Evolutionary conservation across 331 rosid species (phyloP).

Genomic region (Erythrophleum ivorense): DNA sequence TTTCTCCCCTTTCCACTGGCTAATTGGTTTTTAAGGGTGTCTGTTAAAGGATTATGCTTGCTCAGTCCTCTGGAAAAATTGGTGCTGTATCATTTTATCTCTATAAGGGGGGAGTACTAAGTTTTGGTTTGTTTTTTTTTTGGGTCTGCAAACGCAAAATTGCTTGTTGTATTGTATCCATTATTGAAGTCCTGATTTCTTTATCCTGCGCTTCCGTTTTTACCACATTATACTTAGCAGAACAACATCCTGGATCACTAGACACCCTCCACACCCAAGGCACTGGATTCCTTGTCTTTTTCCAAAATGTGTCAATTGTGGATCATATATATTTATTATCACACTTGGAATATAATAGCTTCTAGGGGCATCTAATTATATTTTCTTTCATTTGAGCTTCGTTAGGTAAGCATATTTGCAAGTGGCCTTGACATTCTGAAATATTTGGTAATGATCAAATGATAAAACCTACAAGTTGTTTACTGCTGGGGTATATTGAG

Average conservation of each 20-base stretch:
- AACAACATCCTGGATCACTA: constrained; percentile 1
- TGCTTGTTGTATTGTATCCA: not conserved
- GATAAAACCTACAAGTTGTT: not conserved
- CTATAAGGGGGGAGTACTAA: not conserved
- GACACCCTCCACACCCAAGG: not conserved
- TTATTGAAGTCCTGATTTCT: not conserved
- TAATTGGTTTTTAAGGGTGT: constrained; percentile 27
- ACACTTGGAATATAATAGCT: not conserved
- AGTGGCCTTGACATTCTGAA: constrained; percentile 23
- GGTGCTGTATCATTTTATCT: not conserved
- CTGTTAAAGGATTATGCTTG: constrained; percentile 1
- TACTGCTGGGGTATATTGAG: constrained; percentile 11
- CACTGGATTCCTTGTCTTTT: not conserved
- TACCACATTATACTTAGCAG: not conserved
- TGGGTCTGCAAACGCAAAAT: not conserved
- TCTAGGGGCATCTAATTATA: not conserved
- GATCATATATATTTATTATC: constrained; percentile 2
- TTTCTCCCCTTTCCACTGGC: not conserved
- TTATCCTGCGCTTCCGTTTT: not conserved
- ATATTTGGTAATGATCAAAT: constrained; percentile 10
- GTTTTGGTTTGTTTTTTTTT: not conserved
- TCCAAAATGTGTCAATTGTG: not conserved
- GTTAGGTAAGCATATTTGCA: constrained; percentile 16
- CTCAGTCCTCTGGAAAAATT: constrained; percentile 16
- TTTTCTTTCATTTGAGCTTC: not conserved